Evolutionary conservation across 768 basidiomycete genomes (phyloP).

Genomic region (Tricholoma matsutake): DNA sequence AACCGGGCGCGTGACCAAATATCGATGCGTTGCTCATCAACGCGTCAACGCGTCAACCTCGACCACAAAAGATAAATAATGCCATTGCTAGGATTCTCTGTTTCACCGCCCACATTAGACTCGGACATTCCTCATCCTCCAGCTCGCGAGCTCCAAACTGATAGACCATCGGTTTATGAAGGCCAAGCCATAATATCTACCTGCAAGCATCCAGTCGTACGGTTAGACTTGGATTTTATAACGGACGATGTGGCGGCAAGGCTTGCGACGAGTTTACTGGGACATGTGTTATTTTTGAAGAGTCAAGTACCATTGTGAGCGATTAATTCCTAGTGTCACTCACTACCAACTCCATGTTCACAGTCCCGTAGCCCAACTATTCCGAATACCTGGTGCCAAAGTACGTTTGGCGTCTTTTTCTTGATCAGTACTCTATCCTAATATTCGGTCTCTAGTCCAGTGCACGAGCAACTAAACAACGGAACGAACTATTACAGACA

Average conservation of each 20-base stretch:
- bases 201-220: slow-evolving; percentile 31
- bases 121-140: not conserved
- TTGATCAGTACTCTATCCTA: not conserved
- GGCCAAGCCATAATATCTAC: not conserved
- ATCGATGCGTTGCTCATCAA: no score
- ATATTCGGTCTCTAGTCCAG: slow-evolving; percentile 30
- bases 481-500: slow-evolving; percentile 57
- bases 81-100: not conserved
- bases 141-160: no score
- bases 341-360: not conserved
- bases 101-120: not conserved
- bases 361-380: slow-evolving; percentile 67
- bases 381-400: slow-evolving; percentile 47
- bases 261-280: slow-evolving; percentile 59
- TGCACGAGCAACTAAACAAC: slow-evolving; percentile 52
- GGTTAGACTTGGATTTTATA: slow-evolving; percentile 50
- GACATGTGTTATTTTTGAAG: slow-evolving; percentile 74
- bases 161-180: not conserved
- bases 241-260: slow-evolving; percentile 59
- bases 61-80: not conserved
- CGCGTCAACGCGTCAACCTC: no score
- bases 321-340: not conserved
- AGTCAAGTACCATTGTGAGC: slow-evolving; percentile 78
- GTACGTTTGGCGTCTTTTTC: slow-evolving; percentile 25
- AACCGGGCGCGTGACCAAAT: no score